Conservation (phyloP, 495 filamentous ascomycete genomes). For the Penicillium nucicola region DNA sequence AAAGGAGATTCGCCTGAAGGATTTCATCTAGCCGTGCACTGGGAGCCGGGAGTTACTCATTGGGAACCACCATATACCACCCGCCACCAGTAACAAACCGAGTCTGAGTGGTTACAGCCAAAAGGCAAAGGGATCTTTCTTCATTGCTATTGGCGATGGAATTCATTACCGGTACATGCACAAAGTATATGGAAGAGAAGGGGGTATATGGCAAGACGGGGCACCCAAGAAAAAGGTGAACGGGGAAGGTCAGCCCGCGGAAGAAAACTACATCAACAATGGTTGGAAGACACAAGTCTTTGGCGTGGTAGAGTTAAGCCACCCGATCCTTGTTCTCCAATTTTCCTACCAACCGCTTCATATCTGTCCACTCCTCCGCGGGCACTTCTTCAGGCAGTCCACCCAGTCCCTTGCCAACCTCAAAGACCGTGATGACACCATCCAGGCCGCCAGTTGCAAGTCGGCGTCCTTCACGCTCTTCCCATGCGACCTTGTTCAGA, state of each 20-base stretch:
- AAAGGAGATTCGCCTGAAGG: no score
- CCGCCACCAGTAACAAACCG: no score
- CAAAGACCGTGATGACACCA: constrained; percentile 85
- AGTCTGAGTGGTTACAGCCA: no score
- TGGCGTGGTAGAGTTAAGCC: constrained; percentile 14
- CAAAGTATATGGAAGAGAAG: constrained; percentile 21
- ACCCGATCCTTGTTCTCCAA: constrained; percentile 51
- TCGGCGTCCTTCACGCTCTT: constrained; percentile 78
- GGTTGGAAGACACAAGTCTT: constrained; percentile 1
- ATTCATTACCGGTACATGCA: constrained; percentile 16
- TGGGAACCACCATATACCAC: no score
- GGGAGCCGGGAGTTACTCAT: no score
- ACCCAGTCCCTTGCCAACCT: constrained; percentile 81
- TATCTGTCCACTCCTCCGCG: constrained; percentile 84
- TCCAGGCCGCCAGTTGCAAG: constrained; percentile 88
- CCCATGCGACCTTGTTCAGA: constrained; percentile 92
- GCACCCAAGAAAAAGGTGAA: constrained; percentile 6
- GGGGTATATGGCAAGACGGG: constrained; percentile 29
- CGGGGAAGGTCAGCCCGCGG: constrained; percentile 2
- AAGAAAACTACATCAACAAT: constrained; percentile 7
- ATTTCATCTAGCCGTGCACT: no score
- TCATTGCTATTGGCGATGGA: constrained; percentile 5
- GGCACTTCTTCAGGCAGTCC: constrained; percentile 70
- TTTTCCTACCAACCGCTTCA: constrained; percentile 79
- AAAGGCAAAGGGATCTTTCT: not conserved